A percentile compares a stretch with the other conserved stretches of the same genome.
These are phyloP conservation scores for Spiraea crenata DNA, from an alignment of 331 rosid species.

Conservation along the genomic window DNA sequence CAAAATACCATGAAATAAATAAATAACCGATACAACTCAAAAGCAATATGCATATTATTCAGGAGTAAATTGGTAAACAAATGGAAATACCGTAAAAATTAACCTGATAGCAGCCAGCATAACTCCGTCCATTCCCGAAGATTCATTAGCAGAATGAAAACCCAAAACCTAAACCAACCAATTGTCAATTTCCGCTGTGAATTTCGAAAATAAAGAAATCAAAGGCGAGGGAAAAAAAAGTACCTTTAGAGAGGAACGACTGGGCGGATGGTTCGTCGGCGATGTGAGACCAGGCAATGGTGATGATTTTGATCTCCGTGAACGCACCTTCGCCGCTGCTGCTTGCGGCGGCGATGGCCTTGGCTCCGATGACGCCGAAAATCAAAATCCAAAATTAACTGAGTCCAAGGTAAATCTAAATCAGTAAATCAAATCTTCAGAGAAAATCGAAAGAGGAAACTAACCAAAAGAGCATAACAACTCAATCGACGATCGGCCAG, in stretches of 20 bases:
- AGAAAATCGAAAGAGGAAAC: no score
- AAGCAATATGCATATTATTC: background rate
- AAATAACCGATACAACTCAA: background rate
- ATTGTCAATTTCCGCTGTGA: background rate
- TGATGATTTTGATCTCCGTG: constrained; percentile 89
- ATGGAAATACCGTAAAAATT: background rate
- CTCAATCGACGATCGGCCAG: no score
- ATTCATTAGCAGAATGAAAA: constrained; percentile 64
- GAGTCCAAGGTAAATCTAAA: no score
- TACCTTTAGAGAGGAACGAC: constrained; percentile 76
- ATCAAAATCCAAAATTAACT: constrained; percentile 28
- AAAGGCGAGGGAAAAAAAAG: background rate
- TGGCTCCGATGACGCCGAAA: constrained; percentile 27
- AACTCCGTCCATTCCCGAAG: constrained; percentile 89
- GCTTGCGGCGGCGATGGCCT: constrained; percentile 39
- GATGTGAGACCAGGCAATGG: constrained; percentile 61
- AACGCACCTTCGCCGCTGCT: constrained; percentile 41
- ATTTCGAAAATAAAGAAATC: background rate
- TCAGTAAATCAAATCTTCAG: no score
- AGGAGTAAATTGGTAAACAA: background rate
- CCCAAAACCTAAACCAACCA: constrained; percentile 35
- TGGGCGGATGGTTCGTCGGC: constrained; percentile 67
- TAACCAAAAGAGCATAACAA: no score
- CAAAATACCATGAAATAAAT: no score
- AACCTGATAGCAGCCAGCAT: constrained; percentile 95